Base-by-base conservation (phyloP, 108 stramenopile species). In the Licmophora abbreviata region DNA sequence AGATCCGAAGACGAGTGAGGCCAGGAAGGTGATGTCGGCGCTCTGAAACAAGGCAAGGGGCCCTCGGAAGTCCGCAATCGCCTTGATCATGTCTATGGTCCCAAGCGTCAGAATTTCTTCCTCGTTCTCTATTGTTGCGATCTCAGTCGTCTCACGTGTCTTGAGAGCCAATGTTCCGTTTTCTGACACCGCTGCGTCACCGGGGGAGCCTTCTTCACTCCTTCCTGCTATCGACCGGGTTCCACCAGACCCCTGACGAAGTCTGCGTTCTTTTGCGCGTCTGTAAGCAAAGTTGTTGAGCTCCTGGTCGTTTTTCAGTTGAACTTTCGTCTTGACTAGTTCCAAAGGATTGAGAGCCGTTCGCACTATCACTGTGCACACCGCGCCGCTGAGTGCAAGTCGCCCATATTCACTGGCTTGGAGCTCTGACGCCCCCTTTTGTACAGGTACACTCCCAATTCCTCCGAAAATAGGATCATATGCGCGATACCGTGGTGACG, bases 1-100 rank as follows among this genome's bases (percentile, higher is more conserved):
- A 0, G 87, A 69, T 5, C 91, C 91, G 63, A 88, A 93, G 5
- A 88, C 77, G 18, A 85, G 53, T 14, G 81, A 84, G 25, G 91
- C 78, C 2, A 93, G 54, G 44, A 93, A 86, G 2, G 91, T 93
- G n/a, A 93, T 82, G 59, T 93, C 91, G 8, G 86, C 78, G 48
- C 83, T 85, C 59, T 93, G 91, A 62, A 88, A 88, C 5, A 88
- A 52, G 9, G 91, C 63, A 5, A 54, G 29, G 8, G 71, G 74
- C 3, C 91, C 91, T 14, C 85, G 60, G 21, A 86, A 55, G 36
- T 77, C 62, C 11, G 82, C 46, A 36, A 88, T 44, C 36, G 66
- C 70, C 36, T 49, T 36, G 43, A 90, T 69, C 29, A 85, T 54
- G 41, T 85, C 76, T 17, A 66, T 34, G 32, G 81, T 63, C 5